Base-by-base conservation (phyloP, 768 basidiomycete genomes). In the Naganishia onofrii region DNA sequence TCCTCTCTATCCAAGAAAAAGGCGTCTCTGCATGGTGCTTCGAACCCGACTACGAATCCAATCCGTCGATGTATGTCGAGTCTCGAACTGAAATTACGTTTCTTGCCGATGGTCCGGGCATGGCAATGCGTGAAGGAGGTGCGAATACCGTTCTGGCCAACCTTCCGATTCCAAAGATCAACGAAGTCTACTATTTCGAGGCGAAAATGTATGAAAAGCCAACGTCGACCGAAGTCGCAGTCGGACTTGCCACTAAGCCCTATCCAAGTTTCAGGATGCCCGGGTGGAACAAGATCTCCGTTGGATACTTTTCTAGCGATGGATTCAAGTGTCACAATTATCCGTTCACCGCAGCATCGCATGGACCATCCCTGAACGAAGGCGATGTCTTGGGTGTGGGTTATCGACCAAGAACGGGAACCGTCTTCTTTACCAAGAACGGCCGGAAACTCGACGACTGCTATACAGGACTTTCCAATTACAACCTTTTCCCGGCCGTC, bases 111-210 rank as follows among this genome's bases (percentile, higher is more conserved):
- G 82, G 83, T 46, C 80, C 81, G 5, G 82, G 82, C 38, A 83
- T 83, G 82, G 72, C 81, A 0, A 89, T 91, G n/a, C 90, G 94
- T 77, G 94, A 96, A 28, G 89, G 91, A 34, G 92, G 93, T 23
- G 90, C 92, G 1, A 94, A 95, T 15, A 92, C 87, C 70, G 96
- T 99, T 12, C 92, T 97, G 83, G 95, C 93, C 60, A 99, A 98
- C 79, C 85, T 99, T 12, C 96, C 96, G 1, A 84, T 99, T 3
- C 96, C 96, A 15, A 97, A 97, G 78, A 85, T 98, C 60, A 99
- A 99, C 82, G 96, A 98, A 80, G 93, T 97, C 15, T 99, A 99
- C 80, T 99, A 99, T 80, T 99, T 92, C 91, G 96, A 99, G 80
- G 90, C 93, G 72, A 99, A 99, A 83, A 91, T 98, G 90, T 98